Conservation (phyloP, 768 basidiomycete genomes). For the Phylloporus arenicola region DNA sequence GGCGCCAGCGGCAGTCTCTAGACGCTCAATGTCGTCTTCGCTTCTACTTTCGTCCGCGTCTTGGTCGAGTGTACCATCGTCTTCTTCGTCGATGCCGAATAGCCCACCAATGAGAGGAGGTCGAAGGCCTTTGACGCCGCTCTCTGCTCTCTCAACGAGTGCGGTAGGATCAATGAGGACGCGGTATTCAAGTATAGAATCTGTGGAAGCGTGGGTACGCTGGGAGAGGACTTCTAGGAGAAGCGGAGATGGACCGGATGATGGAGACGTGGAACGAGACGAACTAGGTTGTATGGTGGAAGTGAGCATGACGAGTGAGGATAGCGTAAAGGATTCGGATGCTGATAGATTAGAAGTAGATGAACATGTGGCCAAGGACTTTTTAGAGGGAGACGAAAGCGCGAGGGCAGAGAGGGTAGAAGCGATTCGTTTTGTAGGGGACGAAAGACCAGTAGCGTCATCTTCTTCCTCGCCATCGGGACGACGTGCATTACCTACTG, state of each 20-base stretch:
- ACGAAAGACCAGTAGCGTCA: neutral
- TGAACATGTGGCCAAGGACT: neutral
- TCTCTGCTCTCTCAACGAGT: conserved; percentile 60
- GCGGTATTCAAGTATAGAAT: conserved; percentile 71
- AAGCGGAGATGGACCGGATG: conserved; percentile 34
- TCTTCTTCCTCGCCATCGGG: neutral
- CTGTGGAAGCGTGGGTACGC: conserved; percentile 66
- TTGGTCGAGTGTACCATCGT: conserved; percentile 20
- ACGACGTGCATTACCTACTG: neutral
- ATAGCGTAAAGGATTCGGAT: conserved; percentile 8
- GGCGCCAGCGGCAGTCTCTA: conserved; percentile 23
- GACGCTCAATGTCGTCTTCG: conserved; percentile 27
- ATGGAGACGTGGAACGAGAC: conserved; percentile 1
- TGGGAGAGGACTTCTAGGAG: conserved; percentile 62
- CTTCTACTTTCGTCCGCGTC: conserved; percentile 43
- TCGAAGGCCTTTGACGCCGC: conserved; percentile 61
- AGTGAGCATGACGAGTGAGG: conserved; percentile 15
- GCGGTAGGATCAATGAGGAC: conserved; percentile 66
- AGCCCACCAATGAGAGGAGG: conserved; percentile 36
- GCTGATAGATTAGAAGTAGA: conserved; percentile 1
- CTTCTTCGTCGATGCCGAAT: conserved; percentile 41
- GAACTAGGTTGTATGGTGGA: neutral
- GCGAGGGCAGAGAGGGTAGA: conserved; percentile 10
- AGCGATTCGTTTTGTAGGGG: conserved; percentile 14
- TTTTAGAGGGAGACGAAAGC: conserved; percentile 16